Conservation (phyloP, 108 stramenopile species). For the Chaetoceros muelleri region DNA sequence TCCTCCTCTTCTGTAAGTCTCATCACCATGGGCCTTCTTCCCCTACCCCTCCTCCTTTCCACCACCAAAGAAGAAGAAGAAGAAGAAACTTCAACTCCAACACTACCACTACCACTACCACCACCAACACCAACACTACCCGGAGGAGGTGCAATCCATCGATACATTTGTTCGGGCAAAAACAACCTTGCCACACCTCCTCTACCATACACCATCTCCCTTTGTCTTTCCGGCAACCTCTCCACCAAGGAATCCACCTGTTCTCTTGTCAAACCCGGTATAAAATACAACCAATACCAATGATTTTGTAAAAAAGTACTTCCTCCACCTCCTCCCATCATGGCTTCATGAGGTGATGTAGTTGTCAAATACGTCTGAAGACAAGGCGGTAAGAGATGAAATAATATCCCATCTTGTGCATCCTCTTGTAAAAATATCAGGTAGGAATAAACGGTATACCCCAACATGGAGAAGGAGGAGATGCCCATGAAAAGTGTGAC, state of each 20-base stretch:
- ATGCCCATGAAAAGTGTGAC: not conserved
- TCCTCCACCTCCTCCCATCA: not conserved
- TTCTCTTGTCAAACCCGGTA: constrained; percentile 54
- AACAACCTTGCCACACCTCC: constrained; percentile 39
- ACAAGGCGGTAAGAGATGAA: not conserved
- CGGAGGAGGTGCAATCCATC: constrained; percentile 1
- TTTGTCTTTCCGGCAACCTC: constrained; percentile 47
- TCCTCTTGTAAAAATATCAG: not conserved
- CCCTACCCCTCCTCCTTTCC: constrained; percentile 9
- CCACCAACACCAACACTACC: constrained; percentile 15
- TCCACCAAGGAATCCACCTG: constrained; percentile 43
- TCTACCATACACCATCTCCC: constrained; percentile 29
- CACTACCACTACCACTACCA: constrained; percentile 28
- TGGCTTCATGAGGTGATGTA: not conserved
- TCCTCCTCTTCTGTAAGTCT: constrained; percentile 20
- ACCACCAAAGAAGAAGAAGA: constrained; percentile 9
- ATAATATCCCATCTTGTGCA: not conserved
- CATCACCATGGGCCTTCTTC: constrained; percentile 9
- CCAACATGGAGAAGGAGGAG: not conserved
- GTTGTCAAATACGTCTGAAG: not conserved
- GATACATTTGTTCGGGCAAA: constrained; percentile 23
- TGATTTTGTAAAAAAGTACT: not conserved
- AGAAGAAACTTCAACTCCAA: constrained; percentile 9
- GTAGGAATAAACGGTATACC: not conserved
- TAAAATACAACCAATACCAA: constrained; percentile 34